Conservation (phyloP, 805 yeast species). For the Lipomyces anomalus region DNA sequence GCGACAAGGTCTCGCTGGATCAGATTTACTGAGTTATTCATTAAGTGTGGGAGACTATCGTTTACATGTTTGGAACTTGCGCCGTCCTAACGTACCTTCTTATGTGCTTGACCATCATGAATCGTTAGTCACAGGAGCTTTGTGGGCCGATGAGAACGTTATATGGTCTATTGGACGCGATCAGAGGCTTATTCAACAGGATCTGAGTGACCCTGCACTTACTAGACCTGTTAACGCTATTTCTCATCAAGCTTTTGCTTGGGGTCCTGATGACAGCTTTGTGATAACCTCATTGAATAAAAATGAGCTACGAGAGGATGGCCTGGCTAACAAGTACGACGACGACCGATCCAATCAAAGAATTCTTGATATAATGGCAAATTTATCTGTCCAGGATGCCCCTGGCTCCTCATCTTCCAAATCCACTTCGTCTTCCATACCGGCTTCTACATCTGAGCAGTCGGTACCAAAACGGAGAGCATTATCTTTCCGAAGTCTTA, state of each 20-base stretch:
- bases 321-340: too few species aligned
- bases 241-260: conserved; percentile 47
- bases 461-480: too few species aligned
- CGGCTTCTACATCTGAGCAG: too few species aligned
- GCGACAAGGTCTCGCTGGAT: conserved; percentile 39
- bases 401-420: too few species aligned
- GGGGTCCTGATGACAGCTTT: conserved; percentile 53
- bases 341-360: too few species aligned
- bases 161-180: conserved; percentile 52
- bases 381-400: too few species aligned
- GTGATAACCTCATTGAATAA: conserved; percentile 34
- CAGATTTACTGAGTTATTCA: conserved; percentile 69
- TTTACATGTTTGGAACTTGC: conserved; percentile 62
- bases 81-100: conserved; percentile 67
- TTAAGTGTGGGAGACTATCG: conserved; percentile 60
- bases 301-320: conserved; percentile 10
- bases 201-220: conserved; percentile 36
- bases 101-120: conserved; percentile 46
- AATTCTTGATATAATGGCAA: too few species aligned
- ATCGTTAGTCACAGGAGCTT: conserved; percentile 51
- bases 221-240: conserved; percentile 46
- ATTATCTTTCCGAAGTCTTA: too few species aligned
- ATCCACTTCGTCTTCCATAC: too few species aligned
- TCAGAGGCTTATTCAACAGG: conserved; percentile 44
- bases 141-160: conserved; percentile 44